These are phyloP conservation scores for Umbelopsis isabellina DNA, from an alignment of 192 early-diverging fungal genomes.

Conservation along the genomic window DNA sequence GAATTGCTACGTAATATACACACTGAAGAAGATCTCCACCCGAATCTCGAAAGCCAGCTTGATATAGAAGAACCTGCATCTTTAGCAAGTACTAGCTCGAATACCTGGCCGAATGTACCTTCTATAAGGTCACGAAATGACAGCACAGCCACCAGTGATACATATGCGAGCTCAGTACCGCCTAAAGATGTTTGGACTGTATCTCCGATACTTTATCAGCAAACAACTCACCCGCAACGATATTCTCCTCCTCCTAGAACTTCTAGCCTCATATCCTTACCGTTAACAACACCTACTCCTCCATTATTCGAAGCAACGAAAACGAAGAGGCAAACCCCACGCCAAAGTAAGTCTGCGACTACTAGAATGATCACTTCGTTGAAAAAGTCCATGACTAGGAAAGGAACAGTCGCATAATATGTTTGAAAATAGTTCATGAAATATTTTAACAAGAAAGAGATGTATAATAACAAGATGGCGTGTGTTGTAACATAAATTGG, in stretches of 20 bases:
- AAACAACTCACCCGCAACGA: too few species aligned
- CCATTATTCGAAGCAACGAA: not conserved
- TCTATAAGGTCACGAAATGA: not conserved
- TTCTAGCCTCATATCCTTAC: not conserved
- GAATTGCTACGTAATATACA: slow-evolving; percentile 4
- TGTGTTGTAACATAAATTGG: not conserved
- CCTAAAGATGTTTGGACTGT: not conserved
- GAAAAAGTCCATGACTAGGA: not conserved
- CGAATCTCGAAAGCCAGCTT: not conserved
- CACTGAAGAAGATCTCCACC: not conserved
- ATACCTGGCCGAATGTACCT: not conserved
- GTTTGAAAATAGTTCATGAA: slow-evolving; percentile 1
- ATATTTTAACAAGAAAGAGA: not conserved
- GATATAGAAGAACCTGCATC: not conserved
- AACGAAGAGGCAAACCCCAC: not conserved
- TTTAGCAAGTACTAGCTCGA: not conserved
- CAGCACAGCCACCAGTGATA: slow-evolving; percentile 1
- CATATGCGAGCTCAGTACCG: not conserved
- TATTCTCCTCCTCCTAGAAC: not conserved
- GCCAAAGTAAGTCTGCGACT: not conserved
- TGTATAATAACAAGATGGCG: not conserved
- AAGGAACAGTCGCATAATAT: not conserved
- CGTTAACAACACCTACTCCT: not conserved
- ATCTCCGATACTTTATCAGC: too few species aligned
- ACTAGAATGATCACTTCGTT: slow-evolving; percentile 12